phyloP scores from a whole-genome alignment of 2,329 filamentous ascomycete genomes.

The Cladosporium colombiae region DNA sequence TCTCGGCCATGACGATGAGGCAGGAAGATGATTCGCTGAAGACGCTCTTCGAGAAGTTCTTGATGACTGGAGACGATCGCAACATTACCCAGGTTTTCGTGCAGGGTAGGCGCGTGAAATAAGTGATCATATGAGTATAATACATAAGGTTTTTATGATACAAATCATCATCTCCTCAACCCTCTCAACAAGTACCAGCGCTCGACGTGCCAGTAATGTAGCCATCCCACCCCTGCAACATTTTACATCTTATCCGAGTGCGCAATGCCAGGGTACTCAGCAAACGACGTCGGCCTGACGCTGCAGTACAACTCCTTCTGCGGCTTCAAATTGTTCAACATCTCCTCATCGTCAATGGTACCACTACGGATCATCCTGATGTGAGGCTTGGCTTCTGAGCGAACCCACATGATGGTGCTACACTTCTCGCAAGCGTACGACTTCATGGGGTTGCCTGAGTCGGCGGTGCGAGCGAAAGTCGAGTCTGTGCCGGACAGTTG shows the following conservation, averaged over 20 bases:
- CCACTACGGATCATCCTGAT: constrained; percentile 35
- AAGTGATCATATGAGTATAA: neutral
- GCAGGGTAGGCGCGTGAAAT: constrained; percentile 6
- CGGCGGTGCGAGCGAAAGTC: constrained; percentile 31
- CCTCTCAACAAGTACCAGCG: neutral
- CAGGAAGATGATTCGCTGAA: neutral
- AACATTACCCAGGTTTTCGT: constrained; percentile 11
- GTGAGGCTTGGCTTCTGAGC: constrained; percentile 30
- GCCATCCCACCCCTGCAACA: neutral
- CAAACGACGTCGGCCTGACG: neutral
- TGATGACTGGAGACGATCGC: constrained; percentile 14
- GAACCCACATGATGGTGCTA: constrained; percentile 32
- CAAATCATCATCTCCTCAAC: neutral
- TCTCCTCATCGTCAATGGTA: constrained; percentile 34
- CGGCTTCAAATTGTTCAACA: constrained; percentile 22
- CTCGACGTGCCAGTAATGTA: neutral
- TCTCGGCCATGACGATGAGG: neutral
- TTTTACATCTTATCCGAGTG: neutral
- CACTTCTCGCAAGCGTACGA: constrained; percentile 35
- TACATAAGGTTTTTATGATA: neutral
- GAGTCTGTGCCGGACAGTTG: constrained; percentile 31
- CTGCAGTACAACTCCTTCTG: constrained; percentile 3
- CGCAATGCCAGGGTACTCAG: neutral
- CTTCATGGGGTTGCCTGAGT: constrained; percentile 35
- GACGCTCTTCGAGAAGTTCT: constrained; percentile 5